Evolutionary conservation across 805 yeast species (phyloP).

Genomic region (Starmerella riodocensis): DNA sequence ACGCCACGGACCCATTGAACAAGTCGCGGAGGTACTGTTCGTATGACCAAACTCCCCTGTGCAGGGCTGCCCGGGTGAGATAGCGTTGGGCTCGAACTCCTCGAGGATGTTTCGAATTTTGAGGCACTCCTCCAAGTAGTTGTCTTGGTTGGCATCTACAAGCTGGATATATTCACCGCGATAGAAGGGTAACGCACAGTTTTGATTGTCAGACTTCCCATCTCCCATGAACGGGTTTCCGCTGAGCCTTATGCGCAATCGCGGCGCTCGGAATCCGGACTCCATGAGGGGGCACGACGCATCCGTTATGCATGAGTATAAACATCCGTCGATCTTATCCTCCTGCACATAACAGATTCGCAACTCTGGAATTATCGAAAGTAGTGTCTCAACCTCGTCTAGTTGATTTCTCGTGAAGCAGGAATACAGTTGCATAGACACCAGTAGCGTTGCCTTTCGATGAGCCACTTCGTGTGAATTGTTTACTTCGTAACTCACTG

Average conservation of each 20-base stretch:
- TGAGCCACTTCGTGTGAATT: slow-evolving; percentile 55
- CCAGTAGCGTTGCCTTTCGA: slow-evolving; percentile 68
- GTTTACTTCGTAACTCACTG: slow-evolving; percentile 32
- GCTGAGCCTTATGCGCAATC: slow-evolving; percentile 50
- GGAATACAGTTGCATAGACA: slow-evolving; percentile 75
- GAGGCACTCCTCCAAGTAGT: slow-evolving; percentile 67
- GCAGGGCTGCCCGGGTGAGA: too few relatives aligned
- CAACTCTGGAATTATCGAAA: slow-evolving; percentile 73
- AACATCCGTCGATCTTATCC: slow-evolving; percentile 32
- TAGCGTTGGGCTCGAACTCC: slow-evolving; percentile 72
- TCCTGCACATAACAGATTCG: slow-evolving; percentile 29
- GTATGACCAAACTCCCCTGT: not conserved
- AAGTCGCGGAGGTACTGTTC: not conserved
- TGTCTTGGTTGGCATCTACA: slow-evolving; percentile 75
- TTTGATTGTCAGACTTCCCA: slow-evolving; percentile 76
- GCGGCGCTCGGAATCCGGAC: slow-evolving; percentile 46
- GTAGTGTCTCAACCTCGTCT: slow-evolving; percentile 59
- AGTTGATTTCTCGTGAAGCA: slow-evolving; percentile 60
- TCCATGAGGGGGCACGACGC: slow-evolving; percentile 50
- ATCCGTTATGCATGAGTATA: slow-evolving; percentile 54
- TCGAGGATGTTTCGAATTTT: slow-evolving; percentile 62
- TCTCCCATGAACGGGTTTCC: slow-evolving; percentile 78
- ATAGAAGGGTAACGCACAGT: slow-evolving; percentile 57
- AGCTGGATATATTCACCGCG: slow-evolving; percentile 73
- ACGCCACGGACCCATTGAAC: slow-evolving; percentile 25